phyloP scores from a whole-genome alignment of 2,329 filamentous ascomycete genomes.

The Xylariaceae sp. region DNA sequence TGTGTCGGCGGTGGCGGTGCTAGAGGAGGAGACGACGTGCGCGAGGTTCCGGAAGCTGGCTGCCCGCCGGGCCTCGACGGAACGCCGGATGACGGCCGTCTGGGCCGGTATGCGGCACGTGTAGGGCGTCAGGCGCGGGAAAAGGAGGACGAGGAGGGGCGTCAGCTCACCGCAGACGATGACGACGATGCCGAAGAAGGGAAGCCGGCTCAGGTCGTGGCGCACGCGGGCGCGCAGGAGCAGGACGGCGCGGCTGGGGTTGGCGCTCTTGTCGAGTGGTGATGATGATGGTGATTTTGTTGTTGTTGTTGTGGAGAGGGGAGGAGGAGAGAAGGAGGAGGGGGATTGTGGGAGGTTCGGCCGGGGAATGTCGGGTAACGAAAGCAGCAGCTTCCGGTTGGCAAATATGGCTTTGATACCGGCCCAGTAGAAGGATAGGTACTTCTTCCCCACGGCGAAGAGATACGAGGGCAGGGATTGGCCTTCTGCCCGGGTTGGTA shows the following conservation, averaged over 20 bases:
- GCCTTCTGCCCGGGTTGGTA: conserved; percentile 50
- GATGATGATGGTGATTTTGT: neutral
- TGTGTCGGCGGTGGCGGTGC: too few relatives aligned
- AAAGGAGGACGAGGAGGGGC: conserved; percentile 67
- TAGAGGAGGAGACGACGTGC: conserved; percentile 20
- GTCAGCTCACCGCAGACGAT: conserved; percentile 81
- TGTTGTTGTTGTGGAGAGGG: too few relatives aligned
- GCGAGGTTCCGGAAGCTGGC: conserved; percentile 42
- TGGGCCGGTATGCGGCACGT: conserved; percentile 81
- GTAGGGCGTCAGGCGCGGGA: conserved; percentile 67
- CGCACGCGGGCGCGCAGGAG: conserved; percentile 63
- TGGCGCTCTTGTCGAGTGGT: conserved; percentile 25
- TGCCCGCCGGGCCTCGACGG: conserved; percentile 47
- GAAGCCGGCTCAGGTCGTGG: conserved; percentile 71
- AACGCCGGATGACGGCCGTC: conserved; percentile 49
- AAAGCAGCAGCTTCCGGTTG: conserved; percentile 54
- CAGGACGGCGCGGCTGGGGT: conserved; percentile 60
- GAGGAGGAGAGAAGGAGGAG: too few relatives aligned
- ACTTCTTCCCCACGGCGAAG: conserved; percentile 64
- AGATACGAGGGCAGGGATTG: conserved; percentile 47
- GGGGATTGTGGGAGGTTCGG: too few relatives aligned
- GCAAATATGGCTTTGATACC: conserved; percentile 69
- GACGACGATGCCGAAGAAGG: conserved; percentile 70
- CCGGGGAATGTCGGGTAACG: conserved; percentile 18
- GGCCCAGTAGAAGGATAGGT: conserved; percentile 80